Percentiles rank a stretch among this genome's conserved stretches.
phyloP scores from a whole-genome alignment of 495 filamentous ascomycete species.

The Gamarada debralockiae region DNA sequence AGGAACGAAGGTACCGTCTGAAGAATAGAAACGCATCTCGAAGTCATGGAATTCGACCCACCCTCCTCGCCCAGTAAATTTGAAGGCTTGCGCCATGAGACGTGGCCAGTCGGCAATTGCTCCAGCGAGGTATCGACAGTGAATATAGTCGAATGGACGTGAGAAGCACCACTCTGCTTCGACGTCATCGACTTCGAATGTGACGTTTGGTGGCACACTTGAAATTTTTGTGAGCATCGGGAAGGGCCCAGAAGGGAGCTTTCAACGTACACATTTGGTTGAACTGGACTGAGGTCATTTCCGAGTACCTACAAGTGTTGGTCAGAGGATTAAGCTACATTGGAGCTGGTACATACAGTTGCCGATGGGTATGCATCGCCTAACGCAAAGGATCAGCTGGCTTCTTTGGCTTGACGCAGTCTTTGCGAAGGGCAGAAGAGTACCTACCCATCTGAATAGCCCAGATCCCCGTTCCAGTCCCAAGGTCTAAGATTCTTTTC shows the following conservation, averaged over 20 bases:
- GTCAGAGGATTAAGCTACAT: background rate
- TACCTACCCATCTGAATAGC: conserved; percentile 49
- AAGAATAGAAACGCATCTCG: conserved; percentile 34
- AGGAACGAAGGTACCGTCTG: conserved; percentile 42
- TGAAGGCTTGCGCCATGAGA: conserved; percentile 25
- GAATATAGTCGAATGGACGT: conserved; percentile 43
- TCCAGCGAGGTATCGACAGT: conserved; percentile 43
- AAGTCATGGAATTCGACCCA: conserved; percentile 44
- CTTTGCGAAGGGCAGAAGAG: too few species aligned
- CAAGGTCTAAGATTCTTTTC: conserved; percentile 55
- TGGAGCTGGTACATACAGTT: conserved; percentile 5
- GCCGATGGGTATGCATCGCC: conserved; percentile 51
- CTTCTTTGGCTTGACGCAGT: too few species aligned
- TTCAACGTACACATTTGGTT: conserved; percentile 39
- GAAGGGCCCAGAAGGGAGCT: background rate
- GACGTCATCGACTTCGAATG: conserved; percentile 34
- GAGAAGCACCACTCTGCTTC: conserved; percentile 26
- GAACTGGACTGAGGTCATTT: conserved; percentile 61
- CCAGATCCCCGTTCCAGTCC: conserved; percentile 66
- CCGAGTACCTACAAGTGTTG: conserved; percentile 47
- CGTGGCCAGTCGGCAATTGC: conserved; percentile 40
- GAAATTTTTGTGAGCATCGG: background rate
- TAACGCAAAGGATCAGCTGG: conserved; percentile 37
- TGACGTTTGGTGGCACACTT: conserved; percentile 32
- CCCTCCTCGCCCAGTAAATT: conserved; percentile 53